Evolutionary conservation across 2,329 filamentous ascomycete genomes (phyloP).

Genomic region (Ophiocordyceps polyrhachis-furcata): DNA sequence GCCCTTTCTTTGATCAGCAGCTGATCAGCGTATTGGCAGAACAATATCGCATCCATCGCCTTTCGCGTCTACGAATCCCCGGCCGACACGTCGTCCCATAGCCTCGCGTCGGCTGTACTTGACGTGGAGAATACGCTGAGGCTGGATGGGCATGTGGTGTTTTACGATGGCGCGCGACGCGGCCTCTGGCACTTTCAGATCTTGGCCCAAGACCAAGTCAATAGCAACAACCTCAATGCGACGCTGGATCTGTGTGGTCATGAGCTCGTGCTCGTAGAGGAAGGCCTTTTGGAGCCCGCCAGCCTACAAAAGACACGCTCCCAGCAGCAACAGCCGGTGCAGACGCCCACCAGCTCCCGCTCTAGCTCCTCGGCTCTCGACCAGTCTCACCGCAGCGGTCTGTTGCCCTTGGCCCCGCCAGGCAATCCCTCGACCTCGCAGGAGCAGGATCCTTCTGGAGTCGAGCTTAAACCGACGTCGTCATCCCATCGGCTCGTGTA

Average conservation of each 20-base stretch:
- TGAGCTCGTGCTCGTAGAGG: conserved; percentile 24
- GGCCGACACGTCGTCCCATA: conserved; percentile 21
- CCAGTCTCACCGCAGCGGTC: conserved; percentile 9
- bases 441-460: conserved; percentile 12
- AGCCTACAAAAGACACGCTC: conserved; percentile 23
- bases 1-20: neutral
- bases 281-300: conserved; percentile 30
- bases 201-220: conserved; percentile 10
- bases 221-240: conserved; percentile 13
- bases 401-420: conserved; percentile 3
- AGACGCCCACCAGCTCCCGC: conserved; percentile 27
- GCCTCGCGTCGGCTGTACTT: conserved; percentile 25
- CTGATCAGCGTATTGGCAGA: conserved; percentile 18
- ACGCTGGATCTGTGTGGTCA: conserved; percentile 25
- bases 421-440: conserved; percentile 1
- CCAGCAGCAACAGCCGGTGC: conserved; percentile 19
- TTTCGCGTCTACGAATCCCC: conserved; percentile 37
- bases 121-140: conserved; percentile 33
- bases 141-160: conserved; percentile 32
- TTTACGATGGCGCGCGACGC: conserved; percentile 29
- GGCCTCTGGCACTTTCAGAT: conserved; percentile 38
- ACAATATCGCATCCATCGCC: conserved; percentile 34
- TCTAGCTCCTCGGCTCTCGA: conserved; percentile 23
- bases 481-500: conserved; percentile 24
- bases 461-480: conserved; percentile 8